A percentile compares a stretch with the other conserved stretches of the same genome.
phyloP scores from a whole-genome alignment of 768 basidiomycete genomes.

The Leccinum barrowsii region DNA sequence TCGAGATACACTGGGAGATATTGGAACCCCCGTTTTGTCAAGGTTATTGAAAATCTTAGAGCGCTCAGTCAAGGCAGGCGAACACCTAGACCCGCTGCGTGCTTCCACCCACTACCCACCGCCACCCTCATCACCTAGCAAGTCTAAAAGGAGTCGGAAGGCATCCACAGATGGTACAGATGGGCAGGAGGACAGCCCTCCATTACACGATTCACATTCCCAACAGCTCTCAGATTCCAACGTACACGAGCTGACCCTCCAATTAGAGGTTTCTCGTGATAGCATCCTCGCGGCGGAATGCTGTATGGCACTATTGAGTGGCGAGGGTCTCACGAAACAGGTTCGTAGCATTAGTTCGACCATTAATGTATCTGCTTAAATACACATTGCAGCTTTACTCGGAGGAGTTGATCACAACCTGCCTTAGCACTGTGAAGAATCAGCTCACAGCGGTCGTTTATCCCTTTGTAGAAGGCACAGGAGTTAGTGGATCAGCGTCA shows the following conservation, averaged over 20 bases:
- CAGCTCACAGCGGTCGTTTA: conserved; percentile 77
- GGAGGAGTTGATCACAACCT: conserved; percentile 84
- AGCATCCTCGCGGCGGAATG: conserved; percentile 83
- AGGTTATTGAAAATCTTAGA: conserved; percentile 76
- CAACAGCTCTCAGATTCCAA: conserved; percentile 42
- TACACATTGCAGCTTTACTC: conserved; percentile 68
- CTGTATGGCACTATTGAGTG: conserved; percentile 70
- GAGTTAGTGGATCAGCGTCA: conserved; percentile 38
- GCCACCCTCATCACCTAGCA: conserved; percentile 36
- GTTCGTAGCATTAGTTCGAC: conserved; percentile 38
- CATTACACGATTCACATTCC: conserved; percentile 7
- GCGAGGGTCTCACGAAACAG: conserved; percentile 83
- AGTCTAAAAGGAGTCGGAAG: conserved; percentile 49
- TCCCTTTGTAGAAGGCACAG: conserved; percentile 77
- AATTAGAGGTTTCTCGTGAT: conserved; percentile 62
- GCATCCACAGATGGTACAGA: conserved; percentile 2
- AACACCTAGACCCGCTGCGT: conserved; percentile 71
- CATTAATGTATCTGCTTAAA: conserved; percentile 1
- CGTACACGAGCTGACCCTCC: conserved; percentile 47
- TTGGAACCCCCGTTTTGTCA: conserved; percentile 59
- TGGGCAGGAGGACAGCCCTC: not conserved
- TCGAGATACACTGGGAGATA: conserved; percentile 60
- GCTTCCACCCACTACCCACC: conserved; percentile 22
- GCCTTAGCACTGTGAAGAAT: conserved; percentile 74
- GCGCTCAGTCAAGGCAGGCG: conserved; percentile 70